These are phyloP conservation scores for Mycena capillaripes DNA, from an alignment of 768 basidiomycete genomes.

Conservation along the genomic window DNA sequence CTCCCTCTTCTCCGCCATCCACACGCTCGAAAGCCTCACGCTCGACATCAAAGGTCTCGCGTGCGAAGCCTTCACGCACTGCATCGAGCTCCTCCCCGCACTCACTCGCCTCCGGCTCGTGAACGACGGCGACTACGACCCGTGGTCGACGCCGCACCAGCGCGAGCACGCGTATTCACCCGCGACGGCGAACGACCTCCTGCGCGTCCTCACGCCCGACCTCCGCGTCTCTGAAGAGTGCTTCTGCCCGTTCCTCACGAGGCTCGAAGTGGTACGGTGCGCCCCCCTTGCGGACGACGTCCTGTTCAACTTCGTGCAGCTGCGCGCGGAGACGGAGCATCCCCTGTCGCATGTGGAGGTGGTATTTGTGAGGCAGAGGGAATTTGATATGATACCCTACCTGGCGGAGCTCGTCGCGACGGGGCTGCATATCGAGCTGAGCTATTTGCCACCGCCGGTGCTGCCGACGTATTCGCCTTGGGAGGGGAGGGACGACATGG, in stretches of 20 bases:
- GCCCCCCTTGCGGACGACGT: constrained; percentile 18
- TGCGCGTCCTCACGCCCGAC: constrained; percentile 15
- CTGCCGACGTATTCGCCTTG: constrained; percentile 12
- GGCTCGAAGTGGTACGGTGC: not conserved
- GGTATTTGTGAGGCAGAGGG: not conserved
- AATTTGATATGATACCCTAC: constrained; percentile 17
- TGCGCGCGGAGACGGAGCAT: constrained; percentile 6
- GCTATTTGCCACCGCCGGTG: not conserved
- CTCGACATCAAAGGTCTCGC: constrained; percentile 14
- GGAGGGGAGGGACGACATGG: constrained; percentile 14
- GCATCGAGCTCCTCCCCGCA: constrained; percentile 4
- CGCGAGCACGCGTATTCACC: not conserved
- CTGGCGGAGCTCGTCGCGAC: not conserved
- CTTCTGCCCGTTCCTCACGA: not conserved
- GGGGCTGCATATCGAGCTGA: not conserved
- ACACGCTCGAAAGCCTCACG: constrained; percentile 3
- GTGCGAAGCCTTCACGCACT: not conserved
- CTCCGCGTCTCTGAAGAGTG: not conserved
- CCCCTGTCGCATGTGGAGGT: not conserved
- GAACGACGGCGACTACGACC: constrained; percentile 5
- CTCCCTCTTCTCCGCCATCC: constrained; percentile 8
- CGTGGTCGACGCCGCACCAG: not conserved
- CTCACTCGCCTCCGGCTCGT: not conserved
- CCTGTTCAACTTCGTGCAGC: constrained; percentile 11
- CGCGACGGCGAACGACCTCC: constrained; percentile 13